A percentile compares a stretch with the other conserved stretches of the same genome.
Evolutionary conservation across 169 alveolate species (phyloP).

Genomic region (Babesia gibsoni): DNA sequence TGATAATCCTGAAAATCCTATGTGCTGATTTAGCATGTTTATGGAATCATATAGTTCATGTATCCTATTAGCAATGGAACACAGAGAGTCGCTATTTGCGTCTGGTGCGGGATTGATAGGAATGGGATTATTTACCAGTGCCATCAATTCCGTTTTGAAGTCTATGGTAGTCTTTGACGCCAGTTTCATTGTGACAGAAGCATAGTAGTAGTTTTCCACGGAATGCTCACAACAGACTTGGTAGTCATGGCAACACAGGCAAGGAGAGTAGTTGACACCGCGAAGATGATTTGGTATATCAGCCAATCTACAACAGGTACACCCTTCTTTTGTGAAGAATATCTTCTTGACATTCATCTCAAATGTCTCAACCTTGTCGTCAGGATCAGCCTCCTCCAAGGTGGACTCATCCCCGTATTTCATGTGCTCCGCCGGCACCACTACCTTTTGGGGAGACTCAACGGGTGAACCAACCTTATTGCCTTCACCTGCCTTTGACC

Average conservation of each 20-base stretch:
- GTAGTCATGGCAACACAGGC: constrained; percentile 54
- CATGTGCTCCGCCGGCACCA: not conserved
- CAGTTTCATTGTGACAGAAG: constrained; percentile 35
- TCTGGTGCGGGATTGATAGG: not conserved
- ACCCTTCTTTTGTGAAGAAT: constrained; percentile 54
- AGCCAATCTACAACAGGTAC: constrained; percentile 36
- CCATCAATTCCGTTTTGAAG: constrained; percentile 9
- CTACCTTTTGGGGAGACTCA: not conserved
- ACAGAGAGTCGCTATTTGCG: constrained; percentile 2
- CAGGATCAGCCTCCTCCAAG: constrained; percentile 22
- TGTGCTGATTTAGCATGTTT: not conserved
- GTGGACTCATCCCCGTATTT: constrained; percentile 5
- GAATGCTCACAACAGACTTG: constrained; percentile 62
- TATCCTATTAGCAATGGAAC: constrained; percentile 10
- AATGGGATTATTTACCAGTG: not conserved
- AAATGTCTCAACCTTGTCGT: constrained; percentile 40
- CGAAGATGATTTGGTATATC: constrained; percentile 24
- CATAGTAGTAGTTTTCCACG: constrained; percentile 29
- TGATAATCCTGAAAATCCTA: not conserved
- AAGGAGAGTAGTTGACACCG: constrained; percentile 14
- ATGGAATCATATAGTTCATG: not conserved
- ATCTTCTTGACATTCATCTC: constrained; percentile 58
- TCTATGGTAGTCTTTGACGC: constrained; percentile 11
- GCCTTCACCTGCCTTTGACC: not conserved
- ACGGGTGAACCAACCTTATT: not conserved